A percentile compares a stretch with the other conserved stretches of the same genome.
Evolutionary conservation across 2,329 filamentous ascomycete species (phyloP).

Genomic region (Lachnellula hyalina): DNA sequence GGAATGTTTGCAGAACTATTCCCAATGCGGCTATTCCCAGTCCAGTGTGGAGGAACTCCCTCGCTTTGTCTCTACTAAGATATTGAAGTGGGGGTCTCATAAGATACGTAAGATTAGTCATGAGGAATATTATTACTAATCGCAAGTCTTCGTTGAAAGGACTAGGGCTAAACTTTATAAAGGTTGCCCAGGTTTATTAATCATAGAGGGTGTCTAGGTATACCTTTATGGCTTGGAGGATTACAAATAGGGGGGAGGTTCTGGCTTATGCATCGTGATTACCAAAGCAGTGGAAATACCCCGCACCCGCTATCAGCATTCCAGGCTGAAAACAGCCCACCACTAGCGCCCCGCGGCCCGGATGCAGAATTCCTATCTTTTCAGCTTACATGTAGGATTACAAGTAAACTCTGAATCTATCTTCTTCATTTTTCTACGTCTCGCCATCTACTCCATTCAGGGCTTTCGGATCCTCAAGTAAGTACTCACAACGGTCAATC

Average conservation of each 20-base stretch:
- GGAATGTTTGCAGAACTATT: neutral
- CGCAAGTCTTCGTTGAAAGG: too few relatives aligned
- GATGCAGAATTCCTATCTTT: neutral
- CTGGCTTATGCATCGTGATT: neutral
- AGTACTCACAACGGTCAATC: neutral
- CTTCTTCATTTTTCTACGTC: too few relatives aligned
- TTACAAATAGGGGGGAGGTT: neutral
- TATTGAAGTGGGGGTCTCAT: too few relatives aligned
- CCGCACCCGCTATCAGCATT: neutral
- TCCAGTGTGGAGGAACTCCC: too few relatives aligned
- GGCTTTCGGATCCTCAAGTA: neutral
- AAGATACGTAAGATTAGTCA: too few relatives aligned
- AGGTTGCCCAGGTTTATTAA: too few relatives aligned
- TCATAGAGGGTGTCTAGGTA: too few relatives aligned
- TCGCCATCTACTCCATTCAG: neutral
- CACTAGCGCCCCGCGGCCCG: neutral
- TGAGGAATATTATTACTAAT: too few relatives aligned
- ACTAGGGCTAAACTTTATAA: too few relatives aligned
- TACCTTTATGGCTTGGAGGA: neutral
- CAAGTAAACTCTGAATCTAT: neutral
- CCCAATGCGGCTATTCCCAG: too few relatives aligned
- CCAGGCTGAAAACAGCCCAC: neutral
- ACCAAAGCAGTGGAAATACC: neutral
- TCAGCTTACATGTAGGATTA: neutral
- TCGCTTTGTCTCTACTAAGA: too few relatives aligned